Evolutionary conservation across 2,329 filamentous ascomycete species (phyloP).

Genomic region (Pseudogymnoascus sp.): DNA sequence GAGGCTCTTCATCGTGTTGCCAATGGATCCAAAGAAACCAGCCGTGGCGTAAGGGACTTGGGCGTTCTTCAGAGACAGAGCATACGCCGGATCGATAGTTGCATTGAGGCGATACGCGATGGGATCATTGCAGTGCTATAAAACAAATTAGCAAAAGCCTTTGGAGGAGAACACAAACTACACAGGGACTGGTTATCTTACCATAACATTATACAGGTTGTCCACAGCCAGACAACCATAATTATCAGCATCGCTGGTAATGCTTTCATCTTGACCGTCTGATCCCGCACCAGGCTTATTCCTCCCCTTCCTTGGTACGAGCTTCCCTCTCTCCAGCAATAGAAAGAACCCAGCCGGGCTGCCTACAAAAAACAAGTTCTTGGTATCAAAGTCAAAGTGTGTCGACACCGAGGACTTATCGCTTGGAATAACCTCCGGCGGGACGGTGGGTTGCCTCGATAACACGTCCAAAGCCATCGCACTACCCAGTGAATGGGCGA

Average conservation of each 20-base stretch:
- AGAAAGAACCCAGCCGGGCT: slow-evolving; percentile 92
- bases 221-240: slow-evolving; percentile 92
- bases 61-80: slow-evolving; percentile 66
- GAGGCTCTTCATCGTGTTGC: slow-evolving; percentile 54
- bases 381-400: slow-evolving; percentile 86
- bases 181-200: neutral
- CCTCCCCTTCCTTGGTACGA: slow-evolving; percentile 70
- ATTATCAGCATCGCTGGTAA: slow-evolving; percentile 70
- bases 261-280: slow-evolving; percentile 42
- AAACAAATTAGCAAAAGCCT: neutral
- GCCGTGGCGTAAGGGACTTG: slow-evolving; percentile 68
- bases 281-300: slow-evolving; percentile 67
- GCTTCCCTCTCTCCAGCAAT: slow-evolving; percentile 63
- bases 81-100: slow-evolving; percentile 75
- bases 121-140: slow-evolving; percentile 51
- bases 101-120: slow-evolving; percentile 92
- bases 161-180: slow-evolving; percentile 23
- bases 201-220: slow-evolving; percentile 90
- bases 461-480: slow-evolving; percentile 92
- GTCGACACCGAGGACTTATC: slow-evolving; percentile 39
- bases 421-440: slow-evolving; percentile 45
- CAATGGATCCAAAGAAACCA: slow-evolving; percentile 58
- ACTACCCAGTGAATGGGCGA: slow-evolving; percentile 88
- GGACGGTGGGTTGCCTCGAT: slow-evolving; percentile 73
- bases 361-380: slow-evolving; percentile 80